Conservation (phyloP, 2,329 filamentous ascomycete species). For the Beauveria sp. region DNA sequence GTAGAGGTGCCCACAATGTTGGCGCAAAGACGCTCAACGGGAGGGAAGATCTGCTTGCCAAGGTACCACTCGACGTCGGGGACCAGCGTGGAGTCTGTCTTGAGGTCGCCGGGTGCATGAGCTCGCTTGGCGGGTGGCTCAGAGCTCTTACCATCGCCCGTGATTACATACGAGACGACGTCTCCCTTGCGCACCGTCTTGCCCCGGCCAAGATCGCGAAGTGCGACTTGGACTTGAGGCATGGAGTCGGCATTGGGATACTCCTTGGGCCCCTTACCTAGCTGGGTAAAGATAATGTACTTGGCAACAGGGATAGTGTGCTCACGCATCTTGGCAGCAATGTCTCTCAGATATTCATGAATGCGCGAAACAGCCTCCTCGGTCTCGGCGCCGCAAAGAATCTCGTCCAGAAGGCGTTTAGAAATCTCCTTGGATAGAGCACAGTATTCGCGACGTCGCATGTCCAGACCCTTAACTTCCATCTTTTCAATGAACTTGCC, state of each 20-base stretch:
- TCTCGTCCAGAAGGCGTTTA: slow-evolving; percentile 80
- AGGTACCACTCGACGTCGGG: slow-evolving; percentile 98
- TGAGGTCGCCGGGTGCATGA: slow-evolving; percentile 76
- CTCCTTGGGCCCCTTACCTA: slow-evolving; percentile 86
- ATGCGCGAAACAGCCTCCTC: slow-evolving; percentile 83
- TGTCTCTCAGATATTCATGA: slow-evolving; percentile 83
- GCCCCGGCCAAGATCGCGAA: slow-evolving; percentile 78
- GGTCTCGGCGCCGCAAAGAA: slow-evolving; percentile 86
- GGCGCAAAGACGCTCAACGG: slow-evolving; percentile 93
- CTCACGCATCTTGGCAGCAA: slow-evolving; percentile 80
- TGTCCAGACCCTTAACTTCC: slow-evolving; percentile 96
- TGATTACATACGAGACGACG: slow-evolving; percentile 94
- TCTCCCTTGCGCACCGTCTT: slow-evolving; percentile 88
- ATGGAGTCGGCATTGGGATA: slow-evolving; percentile 93
- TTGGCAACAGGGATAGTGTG: slow-evolving; percentile 68
- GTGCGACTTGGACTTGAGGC: slow-evolving; percentile 93
- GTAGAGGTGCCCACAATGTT: slow-evolving; percentile 92
- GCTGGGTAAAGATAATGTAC: slow-evolving; percentile 97
- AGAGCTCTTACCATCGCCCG: slow-evolving; percentile 57
- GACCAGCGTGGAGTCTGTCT: slow-evolving; percentile 64
- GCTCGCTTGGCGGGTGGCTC: slow-evolving; percentile 81
- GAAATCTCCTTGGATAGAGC: slow-evolving; percentile 93
- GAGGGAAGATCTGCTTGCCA: slow-evolving; percentile 95
- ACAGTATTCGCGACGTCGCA: slow-evolving; percentile 96
- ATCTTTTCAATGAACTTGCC: slow-evolving; percentile 90